Conservation (phyloP, 2,329 filamentous ascomycete genomes). For the Arthrinium phaeospermum region DNA sequence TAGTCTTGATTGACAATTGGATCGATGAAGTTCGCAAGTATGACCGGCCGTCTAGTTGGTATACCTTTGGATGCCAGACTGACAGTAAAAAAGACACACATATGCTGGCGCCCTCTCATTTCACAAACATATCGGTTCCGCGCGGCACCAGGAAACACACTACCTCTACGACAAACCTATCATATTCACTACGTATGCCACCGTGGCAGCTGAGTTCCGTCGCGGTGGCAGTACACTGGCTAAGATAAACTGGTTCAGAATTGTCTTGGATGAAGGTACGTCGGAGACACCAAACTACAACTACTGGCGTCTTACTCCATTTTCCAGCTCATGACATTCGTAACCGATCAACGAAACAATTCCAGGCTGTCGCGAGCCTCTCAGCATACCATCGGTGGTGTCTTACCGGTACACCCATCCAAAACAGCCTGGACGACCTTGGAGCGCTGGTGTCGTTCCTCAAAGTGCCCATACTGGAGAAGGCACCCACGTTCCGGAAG, state of each 20-base stretch:
- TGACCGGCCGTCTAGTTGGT: background rate
- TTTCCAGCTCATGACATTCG: background rate
- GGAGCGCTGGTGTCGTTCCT: slow-evolving; percentile 18
- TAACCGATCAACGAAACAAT: background rate
- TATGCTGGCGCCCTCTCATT: background rate
- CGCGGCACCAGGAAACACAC: background rate
- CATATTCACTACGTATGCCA: background rate
- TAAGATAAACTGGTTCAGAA: background rate
- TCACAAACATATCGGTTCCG: background rate
- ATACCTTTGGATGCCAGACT: background rate
- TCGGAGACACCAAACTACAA: background rate
- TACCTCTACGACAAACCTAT: background rate
- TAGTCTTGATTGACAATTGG: background rate
- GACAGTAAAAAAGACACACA: background rate
- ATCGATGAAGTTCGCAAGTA: background rate
- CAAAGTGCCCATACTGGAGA: slow-evolving; percentile 14
- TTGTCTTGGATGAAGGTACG: background rate
- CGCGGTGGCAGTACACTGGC: background rate
- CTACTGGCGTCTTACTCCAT: background rate
- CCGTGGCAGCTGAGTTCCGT: background rate
- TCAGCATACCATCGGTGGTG: slow-evolving; percentile 16
- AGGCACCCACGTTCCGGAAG: background rate
- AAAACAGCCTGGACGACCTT: slow-evolving; percentile 21
- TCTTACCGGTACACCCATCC: slow-evolving; percentile 21
- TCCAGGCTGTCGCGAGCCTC: slow-evolving; percentile 4